Evolutionary conservation across 352 stramenopile genomes (phyloP), one percentile per base, ranked within the genome.

Genomic region (Discostella stelligera): DNA sequence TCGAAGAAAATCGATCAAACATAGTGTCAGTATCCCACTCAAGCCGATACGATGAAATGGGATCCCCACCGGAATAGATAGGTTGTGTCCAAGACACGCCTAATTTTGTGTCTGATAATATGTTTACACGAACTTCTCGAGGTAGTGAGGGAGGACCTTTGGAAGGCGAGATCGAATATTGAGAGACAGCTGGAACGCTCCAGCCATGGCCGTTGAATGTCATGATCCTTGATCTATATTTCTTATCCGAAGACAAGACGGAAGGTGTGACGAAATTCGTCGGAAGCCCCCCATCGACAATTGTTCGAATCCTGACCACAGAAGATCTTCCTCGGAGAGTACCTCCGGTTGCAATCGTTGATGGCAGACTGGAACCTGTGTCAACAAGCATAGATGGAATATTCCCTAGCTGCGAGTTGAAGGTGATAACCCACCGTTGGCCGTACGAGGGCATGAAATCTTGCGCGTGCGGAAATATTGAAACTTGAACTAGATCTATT

Each of bases 31-130:
- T 86, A 55, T 94, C 87, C 95, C 95, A 98, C 72, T 97, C 85
- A 11, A 98, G 84, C 0, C 91, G 83, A 71, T 97, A 98, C 46
- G 92, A 69, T 13, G 91, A 93, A 20, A 98, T 71, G 10, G 83
- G 73, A 14, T 93, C 89, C 0, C 94, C 95, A 50, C 96, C 96
- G 78, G 94, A 83, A 0, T 85, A 92, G 14, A 88, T 46, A n/a
- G 96, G 95, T 8, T 84, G 71, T 46, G 92, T 88, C 95, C 95
- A 98, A 58, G 91, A 94, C 5, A 98, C 80, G 0, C 90, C 89
- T 37, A 98, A 20, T 61, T 89, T 56, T 30, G 79, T 90, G 13
- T 75, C 74, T 25, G 85, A 91, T n/a, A 87, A 62, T 5, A 87
- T 71, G 30, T 67, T 71, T 0, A 91, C 79, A 20, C 46, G 54